Percentiles rank a stretch among this genome's conserved stretches.
These are phyloP conservation scores for Ceratocystis cacaofunesta DNA, from an alignment of 2,329 filamentous ascomycete genomes.

Conservation along the genomic window DNA sequence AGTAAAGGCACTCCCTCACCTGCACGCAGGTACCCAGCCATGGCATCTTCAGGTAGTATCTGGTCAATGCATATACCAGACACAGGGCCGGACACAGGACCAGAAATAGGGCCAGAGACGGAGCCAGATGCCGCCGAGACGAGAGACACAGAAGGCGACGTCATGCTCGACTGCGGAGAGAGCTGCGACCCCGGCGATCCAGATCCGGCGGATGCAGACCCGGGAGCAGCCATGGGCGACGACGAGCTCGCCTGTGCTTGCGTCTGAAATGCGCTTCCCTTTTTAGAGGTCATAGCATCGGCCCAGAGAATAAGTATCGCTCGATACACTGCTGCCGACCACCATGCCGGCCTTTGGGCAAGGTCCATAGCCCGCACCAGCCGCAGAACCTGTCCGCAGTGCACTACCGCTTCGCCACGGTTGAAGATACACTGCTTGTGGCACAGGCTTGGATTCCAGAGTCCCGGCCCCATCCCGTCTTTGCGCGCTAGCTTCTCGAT, in stretches of 20 bases:
- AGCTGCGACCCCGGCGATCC: conserved; percentile 10
- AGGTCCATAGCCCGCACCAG: conserved; percentile 45
- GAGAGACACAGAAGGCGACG: background rate
- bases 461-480: conserved; percentile 35
- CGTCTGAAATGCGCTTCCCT: background rate
- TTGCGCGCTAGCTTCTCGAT: conserved; percentile 51
- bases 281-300: conserved; percentile 32
- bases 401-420: conserved; percentile 48
- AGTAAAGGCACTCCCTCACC: conserved; percentile 26
- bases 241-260: background rate
- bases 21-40: conserved; percentile 28
- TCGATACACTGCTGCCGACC: conserved; percentile 56
- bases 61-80: conserved; percentile 27
- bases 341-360: conserved; percentile 51
- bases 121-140: conserved; percentile 6
- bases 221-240: background rate
- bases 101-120: background rate
- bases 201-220: background rate
- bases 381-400: conserved; percentile 52
- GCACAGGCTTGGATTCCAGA: conserved; percentile 38
- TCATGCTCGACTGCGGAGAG: conserved; percentile 2
- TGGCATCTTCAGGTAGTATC: conserved; percentile 27
- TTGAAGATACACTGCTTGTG: conserved; percentile 50
- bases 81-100: background rate
- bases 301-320: conserved; percentile 48